Evolutionary conservation across 345 rosid genomes (phyloP), one percentile per base, ranked within the genome.

Genomic region (Erodium maritimum): DNA sequence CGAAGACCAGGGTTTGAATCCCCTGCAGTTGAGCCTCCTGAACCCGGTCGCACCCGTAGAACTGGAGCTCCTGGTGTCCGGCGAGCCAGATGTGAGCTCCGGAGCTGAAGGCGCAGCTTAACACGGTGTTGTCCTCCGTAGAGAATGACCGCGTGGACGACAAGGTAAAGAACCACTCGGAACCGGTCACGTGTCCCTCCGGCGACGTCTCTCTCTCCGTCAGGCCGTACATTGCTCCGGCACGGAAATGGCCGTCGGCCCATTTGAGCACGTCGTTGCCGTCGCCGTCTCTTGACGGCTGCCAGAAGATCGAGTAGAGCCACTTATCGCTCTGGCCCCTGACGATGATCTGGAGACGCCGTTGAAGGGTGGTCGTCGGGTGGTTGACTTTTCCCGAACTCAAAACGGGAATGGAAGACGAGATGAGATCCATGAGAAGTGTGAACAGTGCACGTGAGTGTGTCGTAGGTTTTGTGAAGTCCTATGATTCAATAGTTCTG

Each of bases 291-390:
- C 64, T 65, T 17, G 72, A 61, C 4, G 81, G 64, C 65, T 63
- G 82, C 87, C 90, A 84, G 70, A 81, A 79, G 45, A 84, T 81
- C 50, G 90, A 67, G 58, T 84, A 84, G 13, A 71, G 67, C 90
- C 90, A 83, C 76, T 77, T 64, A 58, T 73, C 78, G 0, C 82
- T 79, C 14, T 68, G 69, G 64, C 52, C 71, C 59, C 75, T 78
- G 58, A 79, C 59, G 54, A 83, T 48, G 71, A 64, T 55, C 24
- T 71, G 77, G 33, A 83, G 84, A 22, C 77, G 72, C n/a, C 79
- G 81, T 58, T 80, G 80, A 61, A 77, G 68, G 5, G 80, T 55
- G 10, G 33, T 25, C 4, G 33, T 25, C 33, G 33, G 33, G 33
- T 25, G 33, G 33, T 25, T 2, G 33, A 25, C 33, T 25, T 3